Evolutionary conservation across 2,329 filamentous ascomycete species (phyloP).

Genomic region (Neophaeococcomyces aloes): DNA sequence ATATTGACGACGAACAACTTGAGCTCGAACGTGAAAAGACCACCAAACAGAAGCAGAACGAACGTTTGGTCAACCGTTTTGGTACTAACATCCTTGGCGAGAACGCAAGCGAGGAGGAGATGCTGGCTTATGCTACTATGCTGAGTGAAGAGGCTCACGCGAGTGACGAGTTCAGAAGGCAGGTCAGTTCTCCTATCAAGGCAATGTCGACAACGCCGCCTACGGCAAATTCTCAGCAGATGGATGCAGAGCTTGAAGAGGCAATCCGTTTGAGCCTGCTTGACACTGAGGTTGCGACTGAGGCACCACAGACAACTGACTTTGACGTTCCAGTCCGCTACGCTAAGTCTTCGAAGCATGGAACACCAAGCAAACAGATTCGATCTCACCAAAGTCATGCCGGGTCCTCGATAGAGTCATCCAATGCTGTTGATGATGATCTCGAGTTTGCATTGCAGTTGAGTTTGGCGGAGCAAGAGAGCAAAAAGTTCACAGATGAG

Average conservation of each 20-base stretch:
- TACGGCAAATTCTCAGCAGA: slow-evolving; percentile 28
- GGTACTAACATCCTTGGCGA: slow-evolving; percentile 62
- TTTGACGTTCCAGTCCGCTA: slow-evolving; percentile 29
- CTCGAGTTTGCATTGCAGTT: slow-evolving; percentile 53
- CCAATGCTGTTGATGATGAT: slow-evolving; percentile 42
- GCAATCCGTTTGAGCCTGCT: slow-evolving; percentile 47
- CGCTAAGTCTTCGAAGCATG: slow-evolving; percentile 23
- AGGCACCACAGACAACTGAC: slow-evolving; percentile 6
- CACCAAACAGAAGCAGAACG: slow-evolving; percentile 55
- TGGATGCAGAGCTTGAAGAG: slow-evolving; percentile 51
- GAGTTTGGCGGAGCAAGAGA: slow-evolving; percentile 50
- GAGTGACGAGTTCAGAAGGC: slow-evolving; percentile 38
- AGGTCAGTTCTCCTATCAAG: slow-evolving; percentile 23
- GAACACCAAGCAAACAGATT: slow-evolving; percentile 15
- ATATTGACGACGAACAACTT: slow-evolving; percentile 75
- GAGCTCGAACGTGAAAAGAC: slow-evolving; percentile 67
- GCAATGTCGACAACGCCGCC: slow-evolving; percentile 12
- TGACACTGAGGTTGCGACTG: slow-evolving; percentile 23
- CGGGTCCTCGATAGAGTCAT: slow-evolving; percentile 26
- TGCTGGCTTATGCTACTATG: slow-evolving; percentile 52
- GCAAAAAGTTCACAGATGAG: slow-evolving; percentile 27
- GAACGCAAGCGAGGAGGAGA: slow-evolving; percentile 49
- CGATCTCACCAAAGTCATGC: slow-evolving; percentile 18
- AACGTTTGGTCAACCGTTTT: slow-evolving; percentile 66
- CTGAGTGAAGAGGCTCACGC: slow-evolving; percentile 50